Conservation (phyloP, 169 alveolate genomes). For the Plasmodium cynomolgi region DNA sequence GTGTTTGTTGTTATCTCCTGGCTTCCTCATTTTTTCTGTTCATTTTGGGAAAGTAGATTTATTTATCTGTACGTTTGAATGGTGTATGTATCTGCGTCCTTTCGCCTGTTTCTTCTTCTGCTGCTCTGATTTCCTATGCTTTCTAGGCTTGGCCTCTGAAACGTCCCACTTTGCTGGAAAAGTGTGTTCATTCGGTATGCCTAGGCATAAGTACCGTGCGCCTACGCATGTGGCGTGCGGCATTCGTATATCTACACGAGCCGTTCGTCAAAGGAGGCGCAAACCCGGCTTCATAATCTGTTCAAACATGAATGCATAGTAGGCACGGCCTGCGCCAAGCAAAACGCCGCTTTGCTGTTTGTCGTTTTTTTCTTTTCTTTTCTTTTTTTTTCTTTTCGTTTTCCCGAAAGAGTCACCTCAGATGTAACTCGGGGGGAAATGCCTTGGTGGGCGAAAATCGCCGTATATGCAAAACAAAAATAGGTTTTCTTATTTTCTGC, state of each 20-base stretch:
- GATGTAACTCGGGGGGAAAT: background rate
- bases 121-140: background rate
- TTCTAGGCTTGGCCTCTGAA: background rate
- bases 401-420: background rate
- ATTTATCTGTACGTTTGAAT: background rate
- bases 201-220: background rate
- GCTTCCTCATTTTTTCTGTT: slow-evolving; percentile 60
- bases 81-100: background rate
- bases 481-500: background rate
- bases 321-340: background rate
- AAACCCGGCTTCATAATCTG: background rate
- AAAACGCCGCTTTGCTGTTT: background rate
- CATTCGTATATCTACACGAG: background rate
- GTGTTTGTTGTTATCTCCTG: slow-evolving; percentile 17
- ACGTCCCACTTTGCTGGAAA: background rate
- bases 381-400: background rate
- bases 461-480: background rate
- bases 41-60: slow-evolving; percentile 21
- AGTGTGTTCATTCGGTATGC: background rate
- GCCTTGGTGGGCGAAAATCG: background rate
- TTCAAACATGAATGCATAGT: background rate
- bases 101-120: background rate
- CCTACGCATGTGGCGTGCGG: background rate
- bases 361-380: background rate
- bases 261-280: background rate